These are phyloP conservation scores for Vaccinium vitisidaea DNA, from an alignment of 148 eudicot genomes.

Conservation along the genomic window DNA sequence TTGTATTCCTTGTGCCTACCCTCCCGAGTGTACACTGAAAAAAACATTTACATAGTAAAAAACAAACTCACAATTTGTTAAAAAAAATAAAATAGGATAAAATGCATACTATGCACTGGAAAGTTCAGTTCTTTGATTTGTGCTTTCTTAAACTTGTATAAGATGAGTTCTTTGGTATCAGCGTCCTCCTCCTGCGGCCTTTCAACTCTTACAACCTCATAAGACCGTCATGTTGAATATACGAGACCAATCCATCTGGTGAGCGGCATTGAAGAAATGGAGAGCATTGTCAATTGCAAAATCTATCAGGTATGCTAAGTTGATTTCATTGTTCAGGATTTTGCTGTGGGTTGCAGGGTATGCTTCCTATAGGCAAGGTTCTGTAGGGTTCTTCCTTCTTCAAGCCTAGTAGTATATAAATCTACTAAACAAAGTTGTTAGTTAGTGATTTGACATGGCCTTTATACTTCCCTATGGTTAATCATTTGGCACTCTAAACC, in stretches of 20 bases:
- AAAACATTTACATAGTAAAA: too few relatives aligned
- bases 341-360: neutral
- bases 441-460: neutral
- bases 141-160: too few relatives aligned
- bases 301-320: slow-evolving; percentile 48
- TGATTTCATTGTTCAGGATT: neutral
- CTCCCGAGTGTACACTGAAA: too few relatives aligned
- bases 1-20: too few relatives aligned
- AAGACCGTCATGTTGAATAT: slow-evolving; percentile 66
- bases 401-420: too few relatives aligned
- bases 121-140: too few relatives aligned
- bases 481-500: neutral
- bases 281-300: slow-evolving; percentile 59
- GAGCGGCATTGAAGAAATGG: slow-evolving; percentile 77
- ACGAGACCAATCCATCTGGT: slow-evolving; percentile 62
- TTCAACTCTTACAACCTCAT: too few relatives aligned
- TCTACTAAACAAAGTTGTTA: neutral
- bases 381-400: neutral
- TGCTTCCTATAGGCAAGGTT: neutral
- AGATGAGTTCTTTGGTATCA: too few relatives aligned
- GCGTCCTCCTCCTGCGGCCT: too few relatives aligned
- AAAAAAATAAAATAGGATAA: too few relatives aligned
- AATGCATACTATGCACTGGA: too few relatives aligned
- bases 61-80: too few relatives aligned
- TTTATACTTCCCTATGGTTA: neutral